These are phyloP conservation scores for Musa acuminata DNA, from an alignment of 176 grass and related monocot species.

Conservation along the genomic window DNA sequence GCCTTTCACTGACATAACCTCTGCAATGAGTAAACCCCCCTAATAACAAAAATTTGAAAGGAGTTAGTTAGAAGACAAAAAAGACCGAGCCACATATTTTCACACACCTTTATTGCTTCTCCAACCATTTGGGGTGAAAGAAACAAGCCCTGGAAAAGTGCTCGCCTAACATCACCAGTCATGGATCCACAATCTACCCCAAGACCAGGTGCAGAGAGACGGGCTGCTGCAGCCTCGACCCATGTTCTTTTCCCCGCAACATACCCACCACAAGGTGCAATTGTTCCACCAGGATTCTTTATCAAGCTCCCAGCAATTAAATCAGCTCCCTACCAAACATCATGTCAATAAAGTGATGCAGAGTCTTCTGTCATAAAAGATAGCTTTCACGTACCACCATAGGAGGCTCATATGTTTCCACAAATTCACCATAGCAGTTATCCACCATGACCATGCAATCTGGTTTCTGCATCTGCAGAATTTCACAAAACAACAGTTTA, in stretches of 20 bases:
- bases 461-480: constrained; percentile 54
- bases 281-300: constrained; percentile 89
- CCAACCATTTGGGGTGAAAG: constrained; percentile 93
- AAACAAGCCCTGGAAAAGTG: constrained; percentile 84
- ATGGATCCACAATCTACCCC: constrained; percentile 78
- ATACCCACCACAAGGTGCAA: constrained; percentile 78
- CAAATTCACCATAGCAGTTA: constrained; percentile 98
- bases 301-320: constrained; percentile 91
- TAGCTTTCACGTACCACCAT: constrained; percentile 49
- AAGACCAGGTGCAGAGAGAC: constrained; percentile 82
- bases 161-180: constrained; percentile 69
- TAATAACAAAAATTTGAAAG: constrained; percentile 25
- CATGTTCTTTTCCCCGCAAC: constrained; percentile 70
- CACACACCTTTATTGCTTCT: constrained; percentile 69
- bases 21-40: constrained; percentile 78
- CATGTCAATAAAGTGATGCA: constrained; percentile 12
- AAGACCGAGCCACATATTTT: not conserved
- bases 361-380: not conserved
- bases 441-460: constrained; percentile 90
- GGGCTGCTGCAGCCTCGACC: constrained; percentile 62
- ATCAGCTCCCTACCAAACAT: constrained; percentile 61
- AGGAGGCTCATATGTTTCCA: constrained; percentile 67
- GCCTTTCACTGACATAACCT: constrained; percentile 73
- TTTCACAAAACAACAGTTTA: constrained; percentile 3
- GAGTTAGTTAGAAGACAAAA: not conserved